phyloP scores from a whole-genome alignment of 1,284 basidiomycete genomes.

The Moniliella sp. region DNA sequence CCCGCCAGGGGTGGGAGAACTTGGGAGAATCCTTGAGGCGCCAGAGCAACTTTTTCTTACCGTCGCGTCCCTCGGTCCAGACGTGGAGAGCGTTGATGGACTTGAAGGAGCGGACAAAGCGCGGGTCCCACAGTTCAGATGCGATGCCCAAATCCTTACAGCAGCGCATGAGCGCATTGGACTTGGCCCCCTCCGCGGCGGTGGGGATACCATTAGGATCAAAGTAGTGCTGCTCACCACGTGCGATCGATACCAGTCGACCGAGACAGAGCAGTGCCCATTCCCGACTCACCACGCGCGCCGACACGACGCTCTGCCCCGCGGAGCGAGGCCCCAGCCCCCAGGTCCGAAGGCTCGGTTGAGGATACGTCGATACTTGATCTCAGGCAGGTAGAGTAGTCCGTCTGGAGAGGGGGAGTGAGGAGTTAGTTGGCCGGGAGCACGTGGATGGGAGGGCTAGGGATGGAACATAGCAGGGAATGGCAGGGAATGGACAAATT shows the following conservation, averaged over 20 bases:
- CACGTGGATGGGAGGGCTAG: background rate
- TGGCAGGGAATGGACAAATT: background rate
- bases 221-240: constrained; percentile 93
- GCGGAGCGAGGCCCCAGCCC: constrained; percentile 83
- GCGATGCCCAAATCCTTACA: constrained; percentile 92
- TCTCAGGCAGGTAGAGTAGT: constrained; percentile 82
- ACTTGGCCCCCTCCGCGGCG: constrained; percentile 82
- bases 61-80: constrained; percentile 45
- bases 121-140: constrained; percentile 88
- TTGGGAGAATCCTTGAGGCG: constrained; percentile 26
- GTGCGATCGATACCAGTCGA: constrained; percentile 64
- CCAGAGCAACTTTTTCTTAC: constrained; percentile 25
- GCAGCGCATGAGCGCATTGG: constrained; percentile 88
- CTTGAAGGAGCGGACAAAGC: constrained; percentile 84
- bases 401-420: constrained; percentile 46
- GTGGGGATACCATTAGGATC: constrained; percentile 74
- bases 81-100: constrained; percentile 60
- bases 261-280: constrained; percentile 86
- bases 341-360: constrained; percentile 90
- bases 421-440: background rate
- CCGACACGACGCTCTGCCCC: constrained; percentile 54
- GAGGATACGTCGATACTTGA: constrained; percentile 82
- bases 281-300: constrained; percentile 70
- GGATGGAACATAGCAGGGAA: background rate
- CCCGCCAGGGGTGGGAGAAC: constrained; percentile 32